Percentiles rank a stretch among this genome's conserved stretches.
These are phyloP conservation scores for Calonectria leucothoes DNA, from an alignment of 2,329 filamentous ascomycete genomes.

Conservation along the genomic window DNA sequence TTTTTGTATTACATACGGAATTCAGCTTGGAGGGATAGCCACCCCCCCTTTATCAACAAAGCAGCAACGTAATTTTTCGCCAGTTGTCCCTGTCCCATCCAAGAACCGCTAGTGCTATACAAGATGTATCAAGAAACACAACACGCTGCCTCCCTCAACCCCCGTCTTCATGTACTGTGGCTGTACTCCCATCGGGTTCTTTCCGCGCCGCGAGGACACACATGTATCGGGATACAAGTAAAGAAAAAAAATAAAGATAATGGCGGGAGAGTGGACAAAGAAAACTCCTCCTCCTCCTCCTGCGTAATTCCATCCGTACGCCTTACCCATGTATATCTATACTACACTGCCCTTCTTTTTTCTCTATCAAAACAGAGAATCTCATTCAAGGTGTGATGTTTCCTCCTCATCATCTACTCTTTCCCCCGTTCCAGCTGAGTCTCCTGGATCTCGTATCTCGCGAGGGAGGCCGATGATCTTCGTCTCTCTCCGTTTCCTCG, in stretches of 20 bases:
- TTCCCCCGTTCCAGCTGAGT: constrained; percentile 19
- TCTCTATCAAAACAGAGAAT: neutral
- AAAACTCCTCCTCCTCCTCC: constrained; percentile 4
- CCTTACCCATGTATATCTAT: constrained; percentile 16
- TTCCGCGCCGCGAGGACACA: neutral
- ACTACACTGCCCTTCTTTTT: neutral
- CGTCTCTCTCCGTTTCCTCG: constrained; percentile 35
- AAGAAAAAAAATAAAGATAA: neutral
- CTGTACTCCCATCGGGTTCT: neutral
- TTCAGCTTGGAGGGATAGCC: neutral
- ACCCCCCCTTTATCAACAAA: neutral
- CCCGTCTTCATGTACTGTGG: neutral
- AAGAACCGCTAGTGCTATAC: constrained; percentile 16
- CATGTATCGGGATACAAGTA: neutral
- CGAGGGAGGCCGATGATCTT: constrained; percentile 29
- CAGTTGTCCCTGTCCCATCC: constrained; percentile 5
- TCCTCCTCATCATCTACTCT: neutral
- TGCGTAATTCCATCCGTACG: constrained; percentile 12
- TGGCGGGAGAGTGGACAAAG: neutral
- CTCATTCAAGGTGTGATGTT: neutral
- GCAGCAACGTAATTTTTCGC: constrained; percentile 3
- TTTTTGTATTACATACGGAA: constrained; percentile 21
- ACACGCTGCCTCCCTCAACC: neutral
- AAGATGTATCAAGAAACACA: constrained; percentile 8
- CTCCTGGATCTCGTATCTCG: constrained; percentile 18